These are phyloP conservation scores for Mycocentrospora acerina DNA, from an alignment of 2,329 filamentous ascomycete genomes.

Conservation along the genomic window DNA sequence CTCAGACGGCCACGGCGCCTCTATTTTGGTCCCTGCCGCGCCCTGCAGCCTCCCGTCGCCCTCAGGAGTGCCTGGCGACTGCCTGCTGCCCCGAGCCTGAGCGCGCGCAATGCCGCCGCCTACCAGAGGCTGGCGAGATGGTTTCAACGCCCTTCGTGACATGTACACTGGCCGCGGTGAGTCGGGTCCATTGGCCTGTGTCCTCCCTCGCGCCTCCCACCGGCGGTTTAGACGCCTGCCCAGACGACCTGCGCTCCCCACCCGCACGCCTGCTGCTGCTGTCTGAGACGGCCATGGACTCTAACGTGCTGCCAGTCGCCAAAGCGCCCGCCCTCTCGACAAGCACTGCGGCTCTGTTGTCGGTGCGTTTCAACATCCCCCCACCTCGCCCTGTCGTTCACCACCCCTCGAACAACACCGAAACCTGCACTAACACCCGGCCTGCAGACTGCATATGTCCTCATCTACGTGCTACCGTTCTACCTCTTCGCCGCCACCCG, in stretches of 20 bases:
- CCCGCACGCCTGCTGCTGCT: conserved; percentile 15
- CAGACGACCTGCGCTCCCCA: conserved; percentile 17
- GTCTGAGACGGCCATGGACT: conserved; percentile 19
- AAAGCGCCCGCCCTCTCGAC: conserved; percentile 40
- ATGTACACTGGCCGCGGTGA: conserved; percentile 39
- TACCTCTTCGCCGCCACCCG: conserved; percentile 80
- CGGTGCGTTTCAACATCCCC: conserved; percentile 40
- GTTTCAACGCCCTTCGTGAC: conserved; percentile 32
- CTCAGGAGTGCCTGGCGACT: neutral
- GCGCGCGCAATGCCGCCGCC: conserved; percentile 37
- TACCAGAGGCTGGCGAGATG: conserved; percentile 31
- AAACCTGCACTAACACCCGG: conserved; percentile 20
- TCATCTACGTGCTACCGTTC: conserved; percentile 87
- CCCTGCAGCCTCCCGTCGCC: too few species aligned
- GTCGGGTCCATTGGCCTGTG: conserved; percentile 38
- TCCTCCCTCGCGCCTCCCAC: conserved; percentile 14
- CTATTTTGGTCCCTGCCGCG: too few species aligned
- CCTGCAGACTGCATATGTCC: conserved; percentile 72
- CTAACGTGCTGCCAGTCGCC: conserved; percentile 38
- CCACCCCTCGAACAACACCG: conserved; percentile 10
- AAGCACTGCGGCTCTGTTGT: conserved; percentile 38
- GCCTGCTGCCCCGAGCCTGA: conserved; percentile 7
- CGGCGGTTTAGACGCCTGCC: conserved; percentile 25
- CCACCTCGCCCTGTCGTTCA: conserved; percentile 30
- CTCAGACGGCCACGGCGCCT: too few species aligned